Evolutionary conservation across 805 yeast genomes (phyloP), one percentile per base, ranked within the genome.

Genomic region (Priceomyces haplophilus): DNA sequence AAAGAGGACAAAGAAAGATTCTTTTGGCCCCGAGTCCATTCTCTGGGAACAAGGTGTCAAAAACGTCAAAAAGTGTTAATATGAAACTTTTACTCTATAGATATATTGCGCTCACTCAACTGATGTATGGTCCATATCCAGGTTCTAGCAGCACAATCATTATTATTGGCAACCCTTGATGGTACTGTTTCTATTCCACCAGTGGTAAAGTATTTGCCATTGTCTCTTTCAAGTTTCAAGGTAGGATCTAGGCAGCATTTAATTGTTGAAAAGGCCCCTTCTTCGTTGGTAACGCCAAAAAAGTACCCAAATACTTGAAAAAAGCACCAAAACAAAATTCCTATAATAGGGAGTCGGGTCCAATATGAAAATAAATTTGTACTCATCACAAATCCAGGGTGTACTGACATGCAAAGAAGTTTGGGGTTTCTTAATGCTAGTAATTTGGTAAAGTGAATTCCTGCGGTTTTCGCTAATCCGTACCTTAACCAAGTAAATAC

Each of bases 301-400:
- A 84, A 60, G 50, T 65, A 78, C 1, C 86, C 87, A 54, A 86
- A 80, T 6, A 83, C 55, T 55, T 85, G 87, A 58, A 86, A 85
- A 7, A 78, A 60, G 31, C 83, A 62, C 88, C 90, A 82, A 51
- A 85, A 85, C 27, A 83, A 53, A 1, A 80, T 72, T 0, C 96
- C 96, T n/a, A 88, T 72, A 3, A 87, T 65, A 0, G 95, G 95
- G 12, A 84, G 65, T 43, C 88, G 65, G 2, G 91, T 85, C 82
- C 89, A 84, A 57, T 84, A 85, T 36, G 83, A 71, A 57, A 84
- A 85, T 37, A 84, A 60, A 50, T 83, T 83, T 2, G 96, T 82
- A 53, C 82, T 81, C 85, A 88, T 82, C n/a, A 86, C 87, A 49
- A 86, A 75, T 0, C 96, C 96, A 0, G 96, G 96, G 54, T 87